Evolutionary conservation across 1,284 basidiomycete species (phyloP).

Genomic region (Tranzscheliella williamsii): DNA sequence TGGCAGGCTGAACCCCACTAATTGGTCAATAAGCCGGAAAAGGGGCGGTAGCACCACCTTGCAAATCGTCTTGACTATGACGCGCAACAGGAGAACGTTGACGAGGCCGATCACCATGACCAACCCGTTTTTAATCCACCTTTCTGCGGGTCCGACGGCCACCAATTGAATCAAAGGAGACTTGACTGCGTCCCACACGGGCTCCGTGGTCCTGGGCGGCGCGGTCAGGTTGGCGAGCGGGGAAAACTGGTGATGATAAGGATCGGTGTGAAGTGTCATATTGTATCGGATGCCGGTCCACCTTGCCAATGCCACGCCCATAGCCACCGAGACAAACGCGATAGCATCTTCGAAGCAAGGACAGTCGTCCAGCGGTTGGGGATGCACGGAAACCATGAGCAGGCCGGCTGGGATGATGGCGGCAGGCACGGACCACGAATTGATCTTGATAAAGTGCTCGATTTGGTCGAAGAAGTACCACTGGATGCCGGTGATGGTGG

Average conservation of each 20-base stretch:
- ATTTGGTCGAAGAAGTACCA: constrained; percentile 59
- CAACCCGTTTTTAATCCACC: constrained; percentile 23
- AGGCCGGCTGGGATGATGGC: constrained; percentile 71
- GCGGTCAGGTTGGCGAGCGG: not conserved
- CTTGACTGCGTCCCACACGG: not conserved
- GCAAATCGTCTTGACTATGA: constrained; percentile 64
- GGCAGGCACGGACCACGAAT: constrained; percentile 68
- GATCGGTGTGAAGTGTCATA: constrained; percentile 16
- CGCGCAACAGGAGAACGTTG: constrained; percentile 78
- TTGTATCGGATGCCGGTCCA: constrained; percentile 64
- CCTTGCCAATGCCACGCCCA: constrained; percentile 73
- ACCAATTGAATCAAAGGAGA: constrained; percentile 18
- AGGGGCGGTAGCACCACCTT: constrained; percentile 43
- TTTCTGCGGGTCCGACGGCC: constrained; percentile 6
- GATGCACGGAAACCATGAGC: constrained; percentile 78
- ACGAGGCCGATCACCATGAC: constrained; percentile 67
- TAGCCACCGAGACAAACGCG: constrained; percentile 81
- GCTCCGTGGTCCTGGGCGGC: not conserved
- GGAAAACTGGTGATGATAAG: constrained; percentile 14
- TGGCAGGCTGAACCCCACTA: constrained; percentile 50
- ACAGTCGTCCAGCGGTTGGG: constrained; percentile 84
- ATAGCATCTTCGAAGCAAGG: constrained; percentile 98
- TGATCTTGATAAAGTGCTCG: constrained; percentile 62
- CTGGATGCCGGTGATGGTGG: constrained; percentile 60
- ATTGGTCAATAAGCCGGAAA: constrained; percentile 33